phyloP scores from a whole-genome alignment of 1,139 yeast genomes.

The Magnusiomyces clavatus region DNA sequence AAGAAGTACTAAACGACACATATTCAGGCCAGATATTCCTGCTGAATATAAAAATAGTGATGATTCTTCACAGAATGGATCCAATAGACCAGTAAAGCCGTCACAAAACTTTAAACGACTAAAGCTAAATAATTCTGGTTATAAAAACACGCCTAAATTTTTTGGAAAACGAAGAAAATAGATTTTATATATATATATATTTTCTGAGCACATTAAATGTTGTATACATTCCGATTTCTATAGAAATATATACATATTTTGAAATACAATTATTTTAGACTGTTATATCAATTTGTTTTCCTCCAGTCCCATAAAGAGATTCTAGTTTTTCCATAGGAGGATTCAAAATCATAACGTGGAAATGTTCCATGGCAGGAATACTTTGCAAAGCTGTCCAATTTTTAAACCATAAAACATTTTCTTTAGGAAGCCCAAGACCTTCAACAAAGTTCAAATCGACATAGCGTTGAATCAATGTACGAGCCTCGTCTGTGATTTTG shows the following conservation, averaged over 20 bases:
- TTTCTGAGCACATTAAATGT: too few species aligned
- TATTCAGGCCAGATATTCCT: constrained; percentile 33
- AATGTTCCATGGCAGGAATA: constrained; percentile 34
- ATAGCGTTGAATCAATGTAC: constrained; percentile 23
- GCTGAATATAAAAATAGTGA: constrained; percentile 8
- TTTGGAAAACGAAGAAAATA: constrained; percentile 2
- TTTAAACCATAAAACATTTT: constrained; percentile 34
- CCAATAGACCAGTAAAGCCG: constrained; percentile 12
- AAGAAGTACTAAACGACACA: constrained; percentile 55
- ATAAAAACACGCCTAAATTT: constrained; percentile 15
- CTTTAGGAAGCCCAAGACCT: constrained; percentile 20
- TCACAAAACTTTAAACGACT: constrained; percentile 21
- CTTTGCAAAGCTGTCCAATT: constrained; percentile 36
- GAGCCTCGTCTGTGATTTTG: constrained; percentile 24
- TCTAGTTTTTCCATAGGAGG: constrained; percentile 21
- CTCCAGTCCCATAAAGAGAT: constrained; percentile 12
- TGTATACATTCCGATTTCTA: too few species aligned
- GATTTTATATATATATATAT: background rate
- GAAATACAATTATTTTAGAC: background rate
- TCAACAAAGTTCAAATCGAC: constrained; percentile 26
- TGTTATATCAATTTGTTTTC: constrained; percentile 7
- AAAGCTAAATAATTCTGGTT: constrained; percentile 23
- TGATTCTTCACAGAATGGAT: constrained; percentile 6
- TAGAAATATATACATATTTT: constrained; percentile 1
- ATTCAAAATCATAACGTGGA: constrained; percentile 32